Conservation (phyloP, 306 rosid genomes). For the Vigna unguiculata region DNA sequence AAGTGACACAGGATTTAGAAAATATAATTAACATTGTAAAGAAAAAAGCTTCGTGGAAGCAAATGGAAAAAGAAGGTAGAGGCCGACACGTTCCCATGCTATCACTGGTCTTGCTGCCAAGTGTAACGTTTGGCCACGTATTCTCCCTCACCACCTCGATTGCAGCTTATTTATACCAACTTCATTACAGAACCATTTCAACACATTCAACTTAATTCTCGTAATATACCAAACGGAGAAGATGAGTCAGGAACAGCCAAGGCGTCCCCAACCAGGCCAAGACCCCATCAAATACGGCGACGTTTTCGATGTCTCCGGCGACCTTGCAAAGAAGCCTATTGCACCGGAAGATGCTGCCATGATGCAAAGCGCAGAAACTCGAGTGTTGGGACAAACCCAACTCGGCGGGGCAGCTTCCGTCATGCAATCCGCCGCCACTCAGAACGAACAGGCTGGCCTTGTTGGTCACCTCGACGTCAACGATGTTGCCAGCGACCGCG, state of each 20-base stretch:
- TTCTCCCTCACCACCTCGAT: constrained; percentile 26
- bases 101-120: constrained; percentile 12
- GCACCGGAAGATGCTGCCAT: constrained; percentile 77
- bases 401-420: constrained; percentile 63
- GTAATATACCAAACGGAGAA: not conserved
- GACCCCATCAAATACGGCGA: constrained; percentile 71
- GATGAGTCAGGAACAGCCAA: constrained; percentile 72
- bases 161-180: constrained; percentile 21
- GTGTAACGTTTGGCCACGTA: constrained; percentile 38
- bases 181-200: constrained; percentile 6
- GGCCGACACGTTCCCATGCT: constrained; percentile 34
- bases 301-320: constrained; percentile 65
- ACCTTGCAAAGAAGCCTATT: constrained; percentile 61
- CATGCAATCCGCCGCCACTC: constrained; percentile 75
- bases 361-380: constrained; percentile 80
- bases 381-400: constrained; percentile 64
- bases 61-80: not conserved
- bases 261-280: constrained; percentile 38
- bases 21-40: not conserved
- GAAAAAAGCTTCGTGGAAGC: not conserved
- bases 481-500: constrained; percentile 55
- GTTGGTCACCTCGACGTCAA: constrained; percentile 57
- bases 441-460: constrained; percentile 61
- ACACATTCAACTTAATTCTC: too few relatives aligned
- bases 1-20: not conserved